Percentiles rank a stretch among this genome's conserved stretches.
Evolutionary conservation across 2,329 filamentous ascomycete species (phyloP).

Genomic region (Celoporthe dispersa): DNA sequence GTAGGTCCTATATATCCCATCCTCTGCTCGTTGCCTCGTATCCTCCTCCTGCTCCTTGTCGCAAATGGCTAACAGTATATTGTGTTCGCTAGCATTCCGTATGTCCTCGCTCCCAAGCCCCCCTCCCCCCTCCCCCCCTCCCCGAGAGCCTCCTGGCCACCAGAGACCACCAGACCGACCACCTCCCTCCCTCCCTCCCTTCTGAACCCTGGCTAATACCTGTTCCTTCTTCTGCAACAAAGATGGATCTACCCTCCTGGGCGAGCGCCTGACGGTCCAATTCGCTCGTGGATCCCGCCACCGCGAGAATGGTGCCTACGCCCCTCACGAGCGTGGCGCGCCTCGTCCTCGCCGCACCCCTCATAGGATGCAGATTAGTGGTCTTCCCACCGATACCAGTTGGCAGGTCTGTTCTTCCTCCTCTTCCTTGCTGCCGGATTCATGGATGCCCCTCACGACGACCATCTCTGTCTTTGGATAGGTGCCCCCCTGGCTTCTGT

Average conservation of each 20-base stretch:
- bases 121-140: slow-evolving; percentile 35
- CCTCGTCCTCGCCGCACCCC: slow-evolving; percentile 89
- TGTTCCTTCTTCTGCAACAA: slow-evolving; percentile 36
- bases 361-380: slow-evolving; percentile 96
- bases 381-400: slow-evolving; percentile 97
- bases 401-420: slow-evolving; percentile 95
- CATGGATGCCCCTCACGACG: slow-evolving; percentile 40
- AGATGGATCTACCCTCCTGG: slow-evolving; percentile 99
- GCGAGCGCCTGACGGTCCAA: slow-evolving; percentile 94
- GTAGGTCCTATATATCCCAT: slow-evolving; percentile 58
- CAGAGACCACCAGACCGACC: slow-evolving; percentile 38
- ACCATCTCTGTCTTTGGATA: slow-evolving; percentile 30
- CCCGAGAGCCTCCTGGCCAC: slow-evolving; percentile 39
- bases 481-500: slow-evolving; percentile 26
- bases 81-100: slow-evolving; percentile 61
- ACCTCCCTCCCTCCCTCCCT: slow-evolving; percentile 24
- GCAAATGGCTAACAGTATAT: slow-evolving; percentile 33
- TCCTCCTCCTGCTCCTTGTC: slow-evolving; percentile 29
- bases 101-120: slow-evolving; percentile 44
- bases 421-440: slow-evolving; percentile 58
- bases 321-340: slow-evolving; percentile 59
- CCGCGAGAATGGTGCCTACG: slow-evolving; percentile 52
- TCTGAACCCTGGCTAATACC: slow-evolving; percentile 44
- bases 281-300: slow-evolving; percentile 86
- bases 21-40: slow-evolving; percentile 32